phyloP scores from a whole-genome alignment of 805 yeast species.

The Kregervanrija delftensis region DNA sequence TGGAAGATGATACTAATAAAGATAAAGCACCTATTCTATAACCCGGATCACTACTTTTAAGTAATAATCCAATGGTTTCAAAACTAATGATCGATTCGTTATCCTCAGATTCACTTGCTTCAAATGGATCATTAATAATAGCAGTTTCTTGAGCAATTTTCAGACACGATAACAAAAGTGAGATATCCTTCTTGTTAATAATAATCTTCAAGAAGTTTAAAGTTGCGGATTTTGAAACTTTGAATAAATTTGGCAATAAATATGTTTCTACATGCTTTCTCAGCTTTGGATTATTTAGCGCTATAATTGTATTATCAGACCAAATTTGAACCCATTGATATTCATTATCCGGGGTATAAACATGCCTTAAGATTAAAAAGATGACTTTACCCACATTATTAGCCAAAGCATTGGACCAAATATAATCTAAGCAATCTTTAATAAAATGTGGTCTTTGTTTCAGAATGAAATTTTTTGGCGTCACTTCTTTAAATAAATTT shows the following conservation, averaged over 20 bases:
- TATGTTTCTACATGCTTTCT: conserved; percentile 49
- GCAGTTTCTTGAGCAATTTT: conserved; percentile 59
- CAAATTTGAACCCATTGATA: conserved; percentile 47
- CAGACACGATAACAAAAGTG: conserved; percentile 45
- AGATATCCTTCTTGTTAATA: conserved; percentile 22
- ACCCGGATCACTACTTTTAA: conserved; percentile 37
- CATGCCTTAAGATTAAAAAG: conserved; percentile 30
- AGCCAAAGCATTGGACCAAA: conserved; percentile 56
- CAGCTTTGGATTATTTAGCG: conserved; percentile 27
- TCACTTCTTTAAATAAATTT: conserved; percentile 41
- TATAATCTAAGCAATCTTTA: conserved; percentile 37
- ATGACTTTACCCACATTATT: conserved; percentile 59
- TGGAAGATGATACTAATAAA: conserved; percentile 53
- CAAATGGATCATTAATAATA: conserved; percentile 44
- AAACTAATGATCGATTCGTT: conserved; percentile 9
- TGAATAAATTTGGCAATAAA: conserved; percentile 58
- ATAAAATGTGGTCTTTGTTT: conserved; percentile 40
- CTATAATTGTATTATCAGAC: conserved; percentile 33
- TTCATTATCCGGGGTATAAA: conserved; percentile 13
- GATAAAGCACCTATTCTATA: conserved; percentile 51
- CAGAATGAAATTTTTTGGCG: conserved; percentile 35
- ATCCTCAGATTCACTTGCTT: conserved; percentile 29
- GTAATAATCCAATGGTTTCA: conserved; percentile 29
- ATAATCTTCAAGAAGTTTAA: conserved; percentile 21
- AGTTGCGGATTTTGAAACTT: conserved; percentile 36